Percentiles rank a stretch among this genome's conserved stretches.
phyloP scores from a whole-genome alignment of 805 yeast species.

The Lipomyces sp. region DNA sequence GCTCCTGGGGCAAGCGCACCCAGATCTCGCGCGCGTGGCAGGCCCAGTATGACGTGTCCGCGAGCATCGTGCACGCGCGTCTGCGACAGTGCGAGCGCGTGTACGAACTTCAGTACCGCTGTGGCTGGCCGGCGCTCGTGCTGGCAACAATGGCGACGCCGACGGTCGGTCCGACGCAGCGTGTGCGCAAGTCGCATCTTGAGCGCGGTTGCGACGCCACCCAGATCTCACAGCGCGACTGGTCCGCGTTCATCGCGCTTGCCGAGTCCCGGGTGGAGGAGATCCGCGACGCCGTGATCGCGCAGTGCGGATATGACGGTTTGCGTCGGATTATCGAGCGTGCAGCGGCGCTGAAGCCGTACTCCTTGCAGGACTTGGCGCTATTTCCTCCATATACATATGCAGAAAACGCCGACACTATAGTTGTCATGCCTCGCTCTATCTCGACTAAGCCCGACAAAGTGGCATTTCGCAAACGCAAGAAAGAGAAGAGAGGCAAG shows the following conservation, averaged over 20 bases:
- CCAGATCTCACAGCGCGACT: constrained; percentile 28
- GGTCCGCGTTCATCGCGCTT: constrained; percentile 24
- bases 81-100: constrained; percentile 30
- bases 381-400: constrained; percentile 23
- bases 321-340: constrained; percentile 26
- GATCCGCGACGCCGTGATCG: constrained; percentile 15
- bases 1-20: constrained; percentile 27
- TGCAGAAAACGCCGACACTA: constrained; percentile 24
- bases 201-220: constrained; percentile 32
- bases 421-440: constrained; percentile 21
- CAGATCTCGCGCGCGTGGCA: constrained; percentile 27
- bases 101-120: constrained; percentile 27
- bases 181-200: constrained; percentile 29
- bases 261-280: constrained; percentile 21
- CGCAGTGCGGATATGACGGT: constrained; percentile 27
- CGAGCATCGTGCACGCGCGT: constrained; percentile 30
- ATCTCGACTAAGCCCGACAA: background rate
- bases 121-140: constrained; percentile 32
- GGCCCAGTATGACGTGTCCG: constrained; percentile 22
- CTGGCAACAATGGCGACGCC: constrained; percentile 30
- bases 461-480: background rate
- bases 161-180: constrained; percentile 28
- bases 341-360: constrained; percentile 24
- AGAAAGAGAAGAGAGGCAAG: background rate
- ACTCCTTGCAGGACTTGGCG: constrained; percentile 20